These are phyloP conservation scores for Rusavskia elegans DNA, from an alignment of 495 filamentous ascomycete genomes.

Conservation along the genomic window DNA sequence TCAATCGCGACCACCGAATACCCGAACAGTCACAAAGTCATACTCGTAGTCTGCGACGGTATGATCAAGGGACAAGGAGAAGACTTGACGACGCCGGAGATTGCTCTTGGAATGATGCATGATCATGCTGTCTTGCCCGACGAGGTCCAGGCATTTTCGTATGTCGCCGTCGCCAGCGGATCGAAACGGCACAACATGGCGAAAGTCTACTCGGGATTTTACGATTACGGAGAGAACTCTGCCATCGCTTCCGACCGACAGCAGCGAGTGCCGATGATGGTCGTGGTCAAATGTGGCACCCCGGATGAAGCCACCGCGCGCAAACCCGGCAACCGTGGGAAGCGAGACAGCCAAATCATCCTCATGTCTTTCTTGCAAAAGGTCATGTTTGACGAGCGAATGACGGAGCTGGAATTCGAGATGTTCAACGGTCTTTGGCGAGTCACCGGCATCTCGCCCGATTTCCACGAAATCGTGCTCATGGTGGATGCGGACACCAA, in stretches of 20 bases:
- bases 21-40: slow-evolving; percentile 94
- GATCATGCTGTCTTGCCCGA: slow-evolving; percentile 65
- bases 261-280: slow-evolving; percentile 97
- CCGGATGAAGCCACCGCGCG: slow-evolving; percentile 62
- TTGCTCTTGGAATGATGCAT: slow-evolving; percentile 84
- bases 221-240: slow-evolving; percentile 79
- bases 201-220: slow-evolving; percentile 94
- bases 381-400: slow-evolving; percentile 99
- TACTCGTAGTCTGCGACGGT: slow-evolving; percentile 93
- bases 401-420: slow-evolving; percentile 99
- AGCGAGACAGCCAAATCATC: slow-evolving; percentile 97
- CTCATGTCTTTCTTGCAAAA: slow-evolving; percentile 99
- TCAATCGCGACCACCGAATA: slow-evolving; percentile 97
- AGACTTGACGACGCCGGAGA: slow-evolving; percentile 72
- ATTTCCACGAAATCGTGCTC: slow-evolving; percentile 93
- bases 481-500: slow-evolving; percentile 99
- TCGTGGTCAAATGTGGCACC: slow-evolving; percentile 91
- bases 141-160: slow-evolving; percentile 79
- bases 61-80: slow-evolving; percentile 96
- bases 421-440: slow-evolving; percentile 99
- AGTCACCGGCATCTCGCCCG: slow-evolving; percentile 90
- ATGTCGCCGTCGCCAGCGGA: slow-evolving; percentile 90
- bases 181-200: slow-evolving; percentile 99
- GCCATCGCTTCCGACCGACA: slow-evolving; percentile 72
- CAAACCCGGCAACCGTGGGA: slow-evolving; percentile 94